A percentile compares a stretch with the other conserved stretches of the same genome.
Evolutionary conservation across 129 eudicot species (phyloP).

Genomic region (carrot (Daucus carota)): DH1_v3.0 NC_030385.2:33492501-33493000

Average conservation of each 20-base stretch:
- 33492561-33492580: conserved; percentile 44
- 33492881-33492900: conserved; percentile 70
- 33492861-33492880: conserved; percentile 82
- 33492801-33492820: background rate
- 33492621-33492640: conserved; percentile 32
- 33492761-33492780: background rate
- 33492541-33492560: conserved; percentile 42
- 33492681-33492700: background rate
- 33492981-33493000: conserved; percentile 27
- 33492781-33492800: background rate
- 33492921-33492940: background rate
- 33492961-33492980: background rate
- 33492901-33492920: conserved; percentile 1
- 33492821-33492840: conserved; percentile 4
- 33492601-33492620: conserved; percentile 49
- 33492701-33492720: background rate
- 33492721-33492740: background rate
- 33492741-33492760: background rate
- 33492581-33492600: conserved; percentile 30
- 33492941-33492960: background rate
- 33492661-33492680: conserved; percentile 14
- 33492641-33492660: conserved; percentile 67
- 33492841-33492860: conserved; percentile 80
- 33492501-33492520: conserved; percentile 79
- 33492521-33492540: conserved; percentile 50